phyloP scores from a whole-genome alignment of 495 filamentous ascomycete species.

The Ramalina peruviana region DNA sequence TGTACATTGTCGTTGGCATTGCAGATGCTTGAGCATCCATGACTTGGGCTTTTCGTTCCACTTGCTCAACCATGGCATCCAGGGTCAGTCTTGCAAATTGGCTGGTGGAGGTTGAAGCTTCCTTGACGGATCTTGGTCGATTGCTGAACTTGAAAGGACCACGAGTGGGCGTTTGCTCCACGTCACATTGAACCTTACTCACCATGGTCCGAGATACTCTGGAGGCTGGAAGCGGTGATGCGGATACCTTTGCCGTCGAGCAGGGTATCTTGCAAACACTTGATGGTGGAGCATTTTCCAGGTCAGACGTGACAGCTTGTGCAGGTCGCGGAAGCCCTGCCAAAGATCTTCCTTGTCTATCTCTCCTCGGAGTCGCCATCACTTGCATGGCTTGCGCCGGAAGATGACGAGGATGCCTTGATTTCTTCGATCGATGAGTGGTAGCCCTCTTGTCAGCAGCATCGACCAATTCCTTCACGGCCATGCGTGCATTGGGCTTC shows the following conservation, averaged over 20 bases:
- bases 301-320: slow-evolving; percentile 7
- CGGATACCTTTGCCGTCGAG: slow-evolving; percentile 1
- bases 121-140: slow-evolving; percentile 17
- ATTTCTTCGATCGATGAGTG: slow-evolving; percentile 22
- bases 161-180: slow-evolving; percentile 43
- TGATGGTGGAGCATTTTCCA: slow-evolving; percentile 16
- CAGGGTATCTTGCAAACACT: slow-evolving; percentile 18
- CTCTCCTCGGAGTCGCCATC: slow-evolving; percentile 60
- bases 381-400: slow-evolving; percentile 54
- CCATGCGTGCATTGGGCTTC: slow-evolving; percentile 73
- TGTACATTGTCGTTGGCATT: too few relatives aligned
- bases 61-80: too few relatives aligned
- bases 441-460: slow-evolving; percentile 13
- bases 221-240: background rate
- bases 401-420: slow-evolving; percentile 39
- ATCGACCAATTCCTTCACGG: slow-evolving; percentile 24
- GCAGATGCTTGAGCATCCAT: too few relatives aligned
- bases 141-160: slow-evolving; percentile 23
- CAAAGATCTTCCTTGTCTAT: slow-evolving; percentile 34
- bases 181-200: background rate
- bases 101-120: too few relatives aligned
- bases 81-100: too few relatives aligned
- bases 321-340: slow-evolving; percentile 8
- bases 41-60: too few relatives aligned
- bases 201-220: background rate